Evolutionary conservation across 192 early-diverging fungal species (phyloP).

Genomic region (Coemansia pectinata): DNA sequence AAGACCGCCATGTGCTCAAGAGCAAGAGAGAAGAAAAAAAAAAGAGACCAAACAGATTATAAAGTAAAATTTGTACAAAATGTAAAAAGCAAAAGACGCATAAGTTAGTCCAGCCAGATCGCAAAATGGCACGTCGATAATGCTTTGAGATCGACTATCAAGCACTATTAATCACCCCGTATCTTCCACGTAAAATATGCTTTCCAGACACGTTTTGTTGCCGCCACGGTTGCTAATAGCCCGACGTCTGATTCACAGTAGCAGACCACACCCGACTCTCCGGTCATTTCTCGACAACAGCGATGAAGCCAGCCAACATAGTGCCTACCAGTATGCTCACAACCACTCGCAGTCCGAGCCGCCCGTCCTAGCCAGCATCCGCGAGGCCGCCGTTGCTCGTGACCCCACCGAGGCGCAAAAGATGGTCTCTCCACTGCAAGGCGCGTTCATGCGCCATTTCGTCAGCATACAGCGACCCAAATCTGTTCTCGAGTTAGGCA

Average conservation of each 20-base stretch:
- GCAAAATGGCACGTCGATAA: background rate
- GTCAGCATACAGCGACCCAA: conserved; percentile 27
- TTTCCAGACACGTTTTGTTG: background rate
- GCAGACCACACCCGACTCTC: background rate
- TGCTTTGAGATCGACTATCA: background rate
- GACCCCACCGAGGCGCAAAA: conserved; percentile 28
- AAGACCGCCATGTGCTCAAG: conserved; percentile 10
- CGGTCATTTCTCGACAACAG: conserved; percentile 30
- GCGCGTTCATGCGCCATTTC: conserved; percentile 37
- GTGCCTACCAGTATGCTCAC: conserved; percentile 27
- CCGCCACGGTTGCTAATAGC: background rate
- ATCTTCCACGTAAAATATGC: background rate
- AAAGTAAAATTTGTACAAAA: background rate
- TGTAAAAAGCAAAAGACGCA: background rate
- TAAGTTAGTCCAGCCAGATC: background rate
- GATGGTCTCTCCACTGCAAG: conserved; percentile 50
- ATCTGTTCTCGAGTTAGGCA: conserved; percentile 66
- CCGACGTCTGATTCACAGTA: background rate
- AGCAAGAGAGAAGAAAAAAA: background rate
- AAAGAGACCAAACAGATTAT: background rate
- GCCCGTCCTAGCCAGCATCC: conserved; percentile 7
- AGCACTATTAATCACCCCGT: background rate
- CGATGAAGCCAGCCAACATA: background rate
- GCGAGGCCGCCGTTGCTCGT: conserved; percentile 10
- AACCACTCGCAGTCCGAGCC: conserved; percentile 23